Evolutionary conservation across 2,329 filamentous ascomycete species (phyloP), one percentile per base, ranked within the genome.

Genomic region (Fusarium equiseti): DNA sequence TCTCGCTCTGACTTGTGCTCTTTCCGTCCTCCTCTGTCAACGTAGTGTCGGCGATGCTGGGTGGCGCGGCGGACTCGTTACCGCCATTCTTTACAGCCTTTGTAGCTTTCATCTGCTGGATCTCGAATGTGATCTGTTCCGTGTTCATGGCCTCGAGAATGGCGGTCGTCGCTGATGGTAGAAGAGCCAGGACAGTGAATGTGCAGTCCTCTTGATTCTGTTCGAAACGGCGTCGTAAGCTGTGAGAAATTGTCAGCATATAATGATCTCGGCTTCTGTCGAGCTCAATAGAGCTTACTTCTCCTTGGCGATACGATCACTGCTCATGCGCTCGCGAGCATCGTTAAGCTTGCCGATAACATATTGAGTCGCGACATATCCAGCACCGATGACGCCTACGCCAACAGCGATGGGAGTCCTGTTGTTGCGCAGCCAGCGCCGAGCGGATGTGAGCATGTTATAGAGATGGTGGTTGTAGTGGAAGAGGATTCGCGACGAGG

Each of bases 151-250:
- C 90, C 73, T 93, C 90, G 76, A 98, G 85, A 75, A 99, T 92
- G 78, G 97, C 95, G 73, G 96, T 90, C 26, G 95, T 95, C 9
- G 94, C 93, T 35, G 95, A 97, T 7, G 96, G 96, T 12, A 99
- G 87, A 59, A 99, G 89, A 31, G 95, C 96, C n/a, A 98, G 90
- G 46, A 98, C 94, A 40, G 96, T 99, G 79, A 97, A 98, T 50
- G 95, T 98, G 83, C 96, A 99, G 82, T 99, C 96, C 79, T 97
- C 95, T 80, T 99, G 96, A 81, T 99, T 99, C 82, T 99, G 96
- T 81, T 98, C 94, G 83, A 99, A 99, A 77, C 96, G 92, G 63
- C 96, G 92, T 54, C 95, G 94, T 67, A 99, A 88, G 81, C 95
- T 98, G 44, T 40, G 55, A 49, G 15, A 13, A 12, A 5, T 27